Evolutionary conservation across 495 filamentous ascomycete genomes (phyloP).

Genomic region (Aspergillus mulundensis): DNA sequence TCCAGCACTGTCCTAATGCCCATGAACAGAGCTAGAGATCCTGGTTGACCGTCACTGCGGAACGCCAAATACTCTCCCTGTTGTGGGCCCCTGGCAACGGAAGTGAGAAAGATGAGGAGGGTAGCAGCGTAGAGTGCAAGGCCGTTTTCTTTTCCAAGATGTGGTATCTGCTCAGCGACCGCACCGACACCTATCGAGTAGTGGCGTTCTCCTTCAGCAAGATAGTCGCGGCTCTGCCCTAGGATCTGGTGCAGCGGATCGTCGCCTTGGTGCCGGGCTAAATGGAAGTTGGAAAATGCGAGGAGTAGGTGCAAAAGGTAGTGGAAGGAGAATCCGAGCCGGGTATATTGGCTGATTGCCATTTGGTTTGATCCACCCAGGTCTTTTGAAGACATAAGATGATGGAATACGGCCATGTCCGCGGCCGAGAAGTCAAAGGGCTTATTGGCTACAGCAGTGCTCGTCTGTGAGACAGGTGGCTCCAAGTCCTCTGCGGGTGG

Average conservation of each 20-base stretch:
- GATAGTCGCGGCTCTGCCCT: background rate
- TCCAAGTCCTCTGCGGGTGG: background rate
- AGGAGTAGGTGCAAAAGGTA: background rate
- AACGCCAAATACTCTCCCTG: background rate
- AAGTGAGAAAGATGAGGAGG: background rate
- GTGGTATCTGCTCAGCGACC: background rate
- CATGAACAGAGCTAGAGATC: background rate
- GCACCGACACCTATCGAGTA: background rate
- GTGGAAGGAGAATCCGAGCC: background rate
- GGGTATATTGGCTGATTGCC: background rate
- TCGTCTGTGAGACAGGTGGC: background rate
- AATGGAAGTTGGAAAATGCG: background rate
- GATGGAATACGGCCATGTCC: background rate
- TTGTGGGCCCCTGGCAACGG: background rate
- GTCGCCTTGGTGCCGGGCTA: background rate
- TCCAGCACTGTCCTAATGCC: background rate
- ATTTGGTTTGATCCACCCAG: background rate
- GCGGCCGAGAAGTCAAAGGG: background rate
- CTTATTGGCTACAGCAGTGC: background rate
- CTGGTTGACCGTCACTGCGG: background rate
- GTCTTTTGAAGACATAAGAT: background rate
- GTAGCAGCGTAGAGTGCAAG: background rate
- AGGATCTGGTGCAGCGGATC: background rate
- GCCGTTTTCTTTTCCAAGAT: background rate
- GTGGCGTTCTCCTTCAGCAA: background rate